Conservation (phyloP, 78 protist species). For the Dictyostelium citrinum region DNA sequence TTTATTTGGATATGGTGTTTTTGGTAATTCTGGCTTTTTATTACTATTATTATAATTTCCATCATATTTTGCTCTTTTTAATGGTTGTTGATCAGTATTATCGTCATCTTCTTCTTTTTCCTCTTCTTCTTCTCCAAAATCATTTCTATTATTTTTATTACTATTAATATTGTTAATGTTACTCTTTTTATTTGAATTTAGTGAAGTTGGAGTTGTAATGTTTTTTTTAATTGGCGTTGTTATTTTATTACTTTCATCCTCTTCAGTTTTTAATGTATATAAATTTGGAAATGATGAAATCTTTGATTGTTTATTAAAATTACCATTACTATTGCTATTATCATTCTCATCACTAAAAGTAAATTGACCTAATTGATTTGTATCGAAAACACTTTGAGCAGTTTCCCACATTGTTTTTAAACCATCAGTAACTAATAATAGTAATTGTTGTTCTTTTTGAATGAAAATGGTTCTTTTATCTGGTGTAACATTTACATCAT, state of each 20-base stretch:
- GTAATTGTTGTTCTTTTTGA: conserved; percentile 54
- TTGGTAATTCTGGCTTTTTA: neutral
- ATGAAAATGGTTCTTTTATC: conserved; percentile 94
- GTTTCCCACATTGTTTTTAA: conserved; percentile 43
- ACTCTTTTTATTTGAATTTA: neutral
- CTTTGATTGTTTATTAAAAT: neutral
- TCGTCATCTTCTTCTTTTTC: neutral
- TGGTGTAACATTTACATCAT: conserved; percentile 97
- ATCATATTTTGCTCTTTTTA: neutral
- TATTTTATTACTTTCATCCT: neutral
- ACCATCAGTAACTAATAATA: neutral
- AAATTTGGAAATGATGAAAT: conserved; percentile 14
- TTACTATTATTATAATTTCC: neutral
- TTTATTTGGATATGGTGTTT: neutral
- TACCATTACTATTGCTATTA: neutral
- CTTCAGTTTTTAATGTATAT: conserved; percentile 6
- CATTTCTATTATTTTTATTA: neutral
- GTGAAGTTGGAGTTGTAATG: neutral
- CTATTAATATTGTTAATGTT: too few relatives aligned
- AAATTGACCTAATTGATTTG: neutral
- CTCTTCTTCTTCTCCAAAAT: neutral
- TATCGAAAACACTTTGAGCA: conserved; percentile 30
- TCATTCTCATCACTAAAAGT: conserved; percentile 1
- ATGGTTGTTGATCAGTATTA: neutral
- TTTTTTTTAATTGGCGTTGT: neutral